Evolutionary conservation across 2,329 filamentous ascomycete species (phyloP).

Genomic region (Alternaria postmessia): DNA sequence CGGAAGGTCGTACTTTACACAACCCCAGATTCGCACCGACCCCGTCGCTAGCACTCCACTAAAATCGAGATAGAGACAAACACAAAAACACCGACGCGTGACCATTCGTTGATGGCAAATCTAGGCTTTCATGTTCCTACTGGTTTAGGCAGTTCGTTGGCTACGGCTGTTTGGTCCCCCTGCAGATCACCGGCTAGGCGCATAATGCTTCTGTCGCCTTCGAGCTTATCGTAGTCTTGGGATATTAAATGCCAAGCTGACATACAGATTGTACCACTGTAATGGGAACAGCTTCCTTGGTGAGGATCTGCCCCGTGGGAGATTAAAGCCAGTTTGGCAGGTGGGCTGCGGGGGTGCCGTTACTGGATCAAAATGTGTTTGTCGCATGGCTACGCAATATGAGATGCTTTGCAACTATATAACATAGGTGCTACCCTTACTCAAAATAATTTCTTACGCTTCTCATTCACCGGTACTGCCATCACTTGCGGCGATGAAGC

Average conservation of each 20-base stretch:
- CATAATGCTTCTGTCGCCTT: conserved; percentile 13
- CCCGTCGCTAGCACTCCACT: not conserved
- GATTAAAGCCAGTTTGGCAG: conserved; percentile 40
- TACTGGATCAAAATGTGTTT: not conserved
- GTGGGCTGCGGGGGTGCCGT: conserved; percentile 19
- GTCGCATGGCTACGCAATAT: conserved; percentile 1
- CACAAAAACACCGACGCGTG: conserved; percentile 6
- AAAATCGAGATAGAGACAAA: not conserved
- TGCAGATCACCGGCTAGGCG: conserved; percentile 24
- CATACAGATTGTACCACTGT: conserved; percentile 19
- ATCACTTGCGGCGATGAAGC: conserved; percentile 38
- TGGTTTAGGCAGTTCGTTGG: conserved; percentile 24
- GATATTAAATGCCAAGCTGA: conserved; percentile 35
- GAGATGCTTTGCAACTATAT: conserved; percentile 2
- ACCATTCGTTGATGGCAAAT: conserved; percentile 5
- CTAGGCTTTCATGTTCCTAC: conserved; percentile 13
- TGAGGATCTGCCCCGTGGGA: conserved; percentile 30
- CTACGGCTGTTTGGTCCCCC: conserved; percentile 8
- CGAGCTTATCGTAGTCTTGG: conserved; percentile 25
- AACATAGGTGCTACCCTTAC: not conserved
- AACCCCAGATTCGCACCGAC: conserved; percentile 6
- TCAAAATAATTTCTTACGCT: conserved; percentile 6
- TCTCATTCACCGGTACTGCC: conserved; percentile 6
- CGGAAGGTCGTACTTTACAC: conserved; percentile 11
- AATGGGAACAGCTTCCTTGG: conserved; percentile 33